These are phyloP conservation scores for Vigna reflexopilosa DNA, from an alignment of 306 rosid genomes.

Conservation along the genomic window DNA sequence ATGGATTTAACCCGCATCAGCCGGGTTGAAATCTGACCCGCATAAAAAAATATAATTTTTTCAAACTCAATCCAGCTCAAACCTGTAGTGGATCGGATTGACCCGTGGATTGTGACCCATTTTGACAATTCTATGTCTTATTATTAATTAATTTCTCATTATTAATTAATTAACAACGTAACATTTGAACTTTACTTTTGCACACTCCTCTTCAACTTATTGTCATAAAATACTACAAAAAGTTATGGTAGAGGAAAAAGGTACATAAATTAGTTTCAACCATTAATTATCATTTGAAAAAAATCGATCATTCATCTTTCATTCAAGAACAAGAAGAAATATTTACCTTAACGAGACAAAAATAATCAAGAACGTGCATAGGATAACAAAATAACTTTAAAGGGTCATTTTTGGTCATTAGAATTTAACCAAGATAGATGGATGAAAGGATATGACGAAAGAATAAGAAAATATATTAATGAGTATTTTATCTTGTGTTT, in stretches of 20 bases:
- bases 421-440: too few species aligned
- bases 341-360: background rate
- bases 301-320: background rate
- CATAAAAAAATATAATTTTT: too few species aligned
- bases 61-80: accelerated
- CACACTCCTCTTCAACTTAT: background rate
- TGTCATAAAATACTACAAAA: background rate
- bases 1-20: too few species aligned
- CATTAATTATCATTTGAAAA: background rate
- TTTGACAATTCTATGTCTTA: background rate
- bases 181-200: background rate
- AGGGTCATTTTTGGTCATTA: background rate
- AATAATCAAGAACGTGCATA: background rate
- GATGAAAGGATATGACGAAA: too few species aligned
- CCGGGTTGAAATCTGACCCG: too few species aligned
- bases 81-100: too few species aligned
- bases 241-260: too few species aligned
- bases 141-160: background rate
- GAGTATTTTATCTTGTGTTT: too few species aligned
- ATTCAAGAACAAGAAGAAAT: background rate
- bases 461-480: too few species aligned
- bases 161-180: background rate
- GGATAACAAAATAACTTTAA: background rate
- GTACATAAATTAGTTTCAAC: background rate
- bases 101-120: too few species aligned